phyloP scores from a whole-genome alignment of 1,139 yeast genomes.

The Magnusiomyces ingens region DNA sequence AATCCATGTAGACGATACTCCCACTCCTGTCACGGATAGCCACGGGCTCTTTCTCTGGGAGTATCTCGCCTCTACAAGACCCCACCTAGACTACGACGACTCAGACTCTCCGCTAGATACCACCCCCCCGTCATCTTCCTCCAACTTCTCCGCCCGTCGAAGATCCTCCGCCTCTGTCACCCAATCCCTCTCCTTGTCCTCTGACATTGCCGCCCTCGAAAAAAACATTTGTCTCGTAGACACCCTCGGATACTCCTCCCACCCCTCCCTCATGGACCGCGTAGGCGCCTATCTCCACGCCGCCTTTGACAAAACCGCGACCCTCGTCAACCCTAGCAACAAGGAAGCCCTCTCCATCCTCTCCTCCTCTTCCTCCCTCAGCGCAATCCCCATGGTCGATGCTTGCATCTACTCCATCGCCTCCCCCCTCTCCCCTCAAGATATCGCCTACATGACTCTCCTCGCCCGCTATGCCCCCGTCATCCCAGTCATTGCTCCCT shows the following conservation, averaged over 20 bases:
- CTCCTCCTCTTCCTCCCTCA: constrained; percentile 24
- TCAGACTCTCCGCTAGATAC: neutral
- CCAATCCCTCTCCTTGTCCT: constrained; percentile 19
- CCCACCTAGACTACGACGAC: neutral
- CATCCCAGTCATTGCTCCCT: constrained; percentile 27
- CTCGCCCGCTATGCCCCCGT: constrained; percentile 25
- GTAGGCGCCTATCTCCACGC: constrained; percentile 25
- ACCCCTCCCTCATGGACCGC: constrained; percentile 18
- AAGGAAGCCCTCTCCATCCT: constrained; percentile 22
- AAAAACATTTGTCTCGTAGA: constrained; percentile 28
- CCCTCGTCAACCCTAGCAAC: constrained; percentile 24
- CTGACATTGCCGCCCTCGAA: constrained; percentile 22
- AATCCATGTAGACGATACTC: constrained; percentile 25
- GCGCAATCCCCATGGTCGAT: constrained; percentile 29
- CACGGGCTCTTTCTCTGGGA: neutral
- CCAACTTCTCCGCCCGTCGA: constrained; percentile 9
- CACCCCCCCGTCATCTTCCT: too few species aligned
- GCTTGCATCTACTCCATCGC: constrained; percentile 28
- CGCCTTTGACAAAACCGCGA: constrained; percentile 26
- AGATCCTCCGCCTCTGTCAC: constrained; percentile 15
- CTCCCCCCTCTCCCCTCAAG: constrained; percentile 20
- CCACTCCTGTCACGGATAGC: neutral
- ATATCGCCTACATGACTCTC: constrained; percentile 24
- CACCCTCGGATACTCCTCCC: constrained; percentile 21
- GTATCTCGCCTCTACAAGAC: constrained; percentile 1